phyloP scores from a whole-genome alignment of 371 early-diverging fungal species.

The Mycotypha africana region DNA sequence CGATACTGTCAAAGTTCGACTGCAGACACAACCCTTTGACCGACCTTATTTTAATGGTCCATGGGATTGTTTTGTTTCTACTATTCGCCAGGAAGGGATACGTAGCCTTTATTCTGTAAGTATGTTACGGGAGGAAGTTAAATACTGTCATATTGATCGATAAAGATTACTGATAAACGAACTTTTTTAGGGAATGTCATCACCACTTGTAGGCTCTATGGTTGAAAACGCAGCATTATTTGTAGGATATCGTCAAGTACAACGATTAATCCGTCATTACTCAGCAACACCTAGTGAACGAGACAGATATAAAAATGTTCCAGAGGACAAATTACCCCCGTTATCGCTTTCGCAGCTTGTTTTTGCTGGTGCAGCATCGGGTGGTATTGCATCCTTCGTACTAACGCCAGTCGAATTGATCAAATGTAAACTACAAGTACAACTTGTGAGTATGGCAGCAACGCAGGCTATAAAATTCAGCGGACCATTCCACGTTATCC shows the following conservation, averaged over 20 bases:
- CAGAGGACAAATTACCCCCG: constrained; percentile 20
- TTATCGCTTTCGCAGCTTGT: constrained; percentile 65
- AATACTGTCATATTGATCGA: background rate
- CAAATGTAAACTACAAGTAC: constrained; percentile 94
- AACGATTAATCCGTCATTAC: constrained; percentile 54
- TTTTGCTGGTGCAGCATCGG: constrained; percentile 81
- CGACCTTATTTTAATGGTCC: constrained; percentile 75
- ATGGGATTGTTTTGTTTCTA: constrained; percentile 74
- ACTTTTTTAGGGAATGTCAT: constrained; percentile 88
- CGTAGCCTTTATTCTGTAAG: constrained; percentile 75
- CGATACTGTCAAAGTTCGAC: constrained; percentile 94
- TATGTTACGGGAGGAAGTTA: too few species aligned
- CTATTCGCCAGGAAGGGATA: constrained; percentile 68
- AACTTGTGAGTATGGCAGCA: constrained; percentile 37
- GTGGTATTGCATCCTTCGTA: constrained; percentile 80
- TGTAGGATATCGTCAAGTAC: constrained; percentile 81
- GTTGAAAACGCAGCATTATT: constrained; percentile 92
- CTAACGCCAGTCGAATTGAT: constrained; percentile 94
- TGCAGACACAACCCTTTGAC: constrained; percentile 82
- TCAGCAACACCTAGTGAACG: constrained; percentile 14
- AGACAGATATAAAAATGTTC: constrained; percentile 4
- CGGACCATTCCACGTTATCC: constrained; percentile 75
- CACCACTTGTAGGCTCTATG: constrained; percentile 92
- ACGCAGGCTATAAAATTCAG: constrained; percentile 23
- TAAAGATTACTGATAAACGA: too few species aligned